Conservation (phyloP, 2,329 filamentous ascomycete species). For the Botrytis pseudocinerea region DNA sequence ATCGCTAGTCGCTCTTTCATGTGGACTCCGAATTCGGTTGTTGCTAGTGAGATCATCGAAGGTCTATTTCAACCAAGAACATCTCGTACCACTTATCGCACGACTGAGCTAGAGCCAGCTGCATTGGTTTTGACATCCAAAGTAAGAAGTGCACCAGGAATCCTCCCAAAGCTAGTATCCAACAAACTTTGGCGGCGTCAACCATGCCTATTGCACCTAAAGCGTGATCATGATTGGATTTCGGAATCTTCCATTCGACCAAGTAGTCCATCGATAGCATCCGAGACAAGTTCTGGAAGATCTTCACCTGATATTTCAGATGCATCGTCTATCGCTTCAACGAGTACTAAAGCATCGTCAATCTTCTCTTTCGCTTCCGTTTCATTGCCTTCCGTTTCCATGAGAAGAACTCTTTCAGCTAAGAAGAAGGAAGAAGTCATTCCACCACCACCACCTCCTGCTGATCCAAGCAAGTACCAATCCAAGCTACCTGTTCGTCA, state of each 20-base stretch:
- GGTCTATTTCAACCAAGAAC: slow-evolving; percentile 31
- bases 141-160: slow-evolving; percentile 23
- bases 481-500: slow-evolving; percentile 31
- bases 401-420: slow-evolving; percentile 26
- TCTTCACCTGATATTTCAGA: slow-evolving; percentile 38
- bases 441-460: slow-evolving; percentile 24
- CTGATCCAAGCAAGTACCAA: slow-evolving; percentile 26
- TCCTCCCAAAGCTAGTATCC: slow-evolving; percentile 31
- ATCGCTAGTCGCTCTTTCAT: slow-evolving; percentile 9
- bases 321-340: slow-evolving; percentile 38
- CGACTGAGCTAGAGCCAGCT: slow-evolving; percentile 31
- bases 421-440: slow-evolving; percentile 24
- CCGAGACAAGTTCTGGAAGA: slow-evolving; percentile 35
- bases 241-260: slow-evolving; percentile 40
- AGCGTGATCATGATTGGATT: slow-evolving; percentile 38
- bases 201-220: slow-evolving; percentile 20
- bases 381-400: slow-evolving; percentile 10
- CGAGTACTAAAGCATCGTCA: slow-evolving; percentile 41
- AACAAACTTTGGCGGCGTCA: slow-evolving; percentile 37
- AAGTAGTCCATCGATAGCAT: slow-evolving; percentile 38
- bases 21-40: slow-evolving; percentile 27
- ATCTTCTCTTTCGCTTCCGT: slow-evolving; percentile 23
- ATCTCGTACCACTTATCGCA: slow-evolving; percentile 30
- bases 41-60: not conserved
- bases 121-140: slow-evolving; percentile 35